Evolutionary conservation across 306 rosid species (phyloP).

Genomic region (Morella rubra): DNA sequence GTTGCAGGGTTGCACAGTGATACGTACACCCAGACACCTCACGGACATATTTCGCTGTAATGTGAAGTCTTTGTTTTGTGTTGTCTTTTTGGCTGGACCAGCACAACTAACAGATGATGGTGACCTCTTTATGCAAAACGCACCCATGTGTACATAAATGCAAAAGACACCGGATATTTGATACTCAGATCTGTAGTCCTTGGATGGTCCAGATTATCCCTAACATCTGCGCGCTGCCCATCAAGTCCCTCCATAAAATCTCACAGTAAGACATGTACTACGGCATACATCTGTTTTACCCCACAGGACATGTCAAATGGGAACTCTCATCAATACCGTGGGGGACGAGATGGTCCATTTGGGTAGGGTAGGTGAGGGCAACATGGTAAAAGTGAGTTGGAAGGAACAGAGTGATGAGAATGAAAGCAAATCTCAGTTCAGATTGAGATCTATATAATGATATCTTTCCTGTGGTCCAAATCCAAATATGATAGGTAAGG

Average conservation of each 20-base stretch:
- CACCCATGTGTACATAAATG: conserved; percentile 34
- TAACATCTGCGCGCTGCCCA: conserved; percentile 8
- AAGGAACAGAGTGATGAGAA: conserved; percentile 34
- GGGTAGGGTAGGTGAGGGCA: conserved; percentile 46
- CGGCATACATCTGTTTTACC: conserved; percentile 3
- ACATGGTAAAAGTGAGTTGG: conserved; percentile 26
- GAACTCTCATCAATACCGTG: not conserved
- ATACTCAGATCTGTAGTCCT: conserved; percentile 27
- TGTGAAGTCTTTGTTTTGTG: conserved; percentile 48
- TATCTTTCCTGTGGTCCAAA: conserved; percentile 57
- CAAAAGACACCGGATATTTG: conserved; percentile 29
- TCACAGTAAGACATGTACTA: conserved; percentile 37
- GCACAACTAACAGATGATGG: conserved; percentile 59
- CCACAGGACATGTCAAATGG: conserved; percentile 14
- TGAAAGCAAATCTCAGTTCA: conserved; percentile 66
- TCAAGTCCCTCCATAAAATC: conserved; percentile 47
- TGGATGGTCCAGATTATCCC: conserved; percentile 44
- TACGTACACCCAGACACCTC: conserved; percentile 36
- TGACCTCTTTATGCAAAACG: conserved; percentile 41
- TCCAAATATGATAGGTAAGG: conserved; percentile 28
- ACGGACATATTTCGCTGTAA: conserved; percentile 50
- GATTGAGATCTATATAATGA: conserved; percentile 73
- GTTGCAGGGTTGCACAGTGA: conserved; percentile 16
- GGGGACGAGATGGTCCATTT: conserved; percentile 33
- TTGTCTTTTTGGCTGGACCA: conserved; percentile 42